Base-by-base conservation (phyloP, 2,329 filamentous ascomycete genomes). In the Bipolaris sorokiniana region DNA sequence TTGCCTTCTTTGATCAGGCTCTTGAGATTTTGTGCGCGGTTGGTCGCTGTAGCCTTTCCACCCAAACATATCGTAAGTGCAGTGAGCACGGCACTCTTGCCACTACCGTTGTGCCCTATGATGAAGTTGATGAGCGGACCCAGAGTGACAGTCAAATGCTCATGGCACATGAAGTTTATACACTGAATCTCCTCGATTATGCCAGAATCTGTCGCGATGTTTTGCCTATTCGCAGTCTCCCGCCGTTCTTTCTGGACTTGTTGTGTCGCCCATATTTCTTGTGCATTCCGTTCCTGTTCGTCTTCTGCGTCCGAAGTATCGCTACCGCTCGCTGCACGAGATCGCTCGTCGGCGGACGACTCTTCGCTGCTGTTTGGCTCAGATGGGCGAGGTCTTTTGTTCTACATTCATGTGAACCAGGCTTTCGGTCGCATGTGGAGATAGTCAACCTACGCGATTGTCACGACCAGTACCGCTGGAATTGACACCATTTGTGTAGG, bases 71-170 rank as follows among this genome's bases (percentile, higher is more conserved):
- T 83, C 0, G 92, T 97, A 63, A 99, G 86, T 4, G 92, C 95
- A 0, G 95, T 98, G 26, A 99, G 80, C 13, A 98, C 90, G 2
- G 95, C 95, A 75, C 95, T 99, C 80, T 99, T 99, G 34, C 95
- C 95, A 73, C 94, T 98, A 31, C 95, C 95, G 73, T 99, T 99
- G 76, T 97, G 92, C 15, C 95, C 95, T 53, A 97, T 93, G 60
- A 99, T 93, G 77, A 99, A 99, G 77, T 99, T 99, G 76, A 99
- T 96, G 36, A 97, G 81, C 0, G 95, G 95, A 0, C 95, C 95
- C n/a, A 99, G 82, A 54, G 90, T 85, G 58, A 96, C 90, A 41
- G 89, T 86, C 16, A 98, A 84, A 53, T 89, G 88, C 42, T 87
- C 82, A 74, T 99, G 95, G 70, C 94, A 98, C 95, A 98, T 98